Evolutionary conservation across 345 rosid species (phyloP).

Genomic region (Camelina neglecta): DNA sequence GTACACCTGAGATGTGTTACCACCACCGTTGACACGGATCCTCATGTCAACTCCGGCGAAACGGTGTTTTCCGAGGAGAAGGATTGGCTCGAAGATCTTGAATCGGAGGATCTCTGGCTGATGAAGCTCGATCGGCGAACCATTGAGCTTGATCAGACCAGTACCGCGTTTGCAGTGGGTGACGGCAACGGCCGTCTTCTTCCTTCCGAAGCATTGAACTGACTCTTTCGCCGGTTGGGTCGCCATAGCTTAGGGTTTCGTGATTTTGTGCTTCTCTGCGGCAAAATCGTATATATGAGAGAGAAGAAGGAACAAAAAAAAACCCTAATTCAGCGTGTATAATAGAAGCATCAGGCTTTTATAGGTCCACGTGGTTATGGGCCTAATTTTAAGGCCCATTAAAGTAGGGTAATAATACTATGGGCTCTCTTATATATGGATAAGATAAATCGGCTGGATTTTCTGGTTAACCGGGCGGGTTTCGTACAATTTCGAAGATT

Average conservation of each 20-base stretch:
- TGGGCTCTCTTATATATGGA: neutral
- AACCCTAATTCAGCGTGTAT: conserved; percentile 17
- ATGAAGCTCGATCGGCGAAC: conserved; percentile 75
- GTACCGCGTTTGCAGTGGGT: conserved; percentile 80
- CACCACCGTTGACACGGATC: conserved; percentile 83
- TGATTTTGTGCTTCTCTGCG: conserved; percentile 22
- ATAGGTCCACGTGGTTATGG: neutral
- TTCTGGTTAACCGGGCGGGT: neutral
- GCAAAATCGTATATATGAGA: conserved; percentile 17
- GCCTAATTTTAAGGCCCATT: conserved; percentile 31
- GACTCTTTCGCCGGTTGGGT: conserved; percentile 49
- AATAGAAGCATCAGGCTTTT: neutral
- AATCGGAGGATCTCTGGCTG: conserved; percentile 89
- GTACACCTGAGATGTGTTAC: conserved; percentile 88
- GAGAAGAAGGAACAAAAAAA: neutral
- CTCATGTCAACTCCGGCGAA: conserved; percentile 89
- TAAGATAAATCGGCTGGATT: neutral
- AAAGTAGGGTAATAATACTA: neutral
- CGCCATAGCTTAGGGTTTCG: conserved; percentile 49
- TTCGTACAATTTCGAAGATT: neutral
- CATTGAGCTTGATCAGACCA: conserved; percentile 80
- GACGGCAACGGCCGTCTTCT: conserved; percentile 86
- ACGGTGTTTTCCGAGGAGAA: conserved; percentile 75
- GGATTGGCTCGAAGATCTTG: conserved; percentile 79
- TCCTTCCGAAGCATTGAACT: conserved; percentile 84